Percentiles rank a stretch among this genome's conserved stretches.
Evolutionary conservation across 805 yeast species (phyloP).

Genomic region (Limtongia smithiae): DNA sequence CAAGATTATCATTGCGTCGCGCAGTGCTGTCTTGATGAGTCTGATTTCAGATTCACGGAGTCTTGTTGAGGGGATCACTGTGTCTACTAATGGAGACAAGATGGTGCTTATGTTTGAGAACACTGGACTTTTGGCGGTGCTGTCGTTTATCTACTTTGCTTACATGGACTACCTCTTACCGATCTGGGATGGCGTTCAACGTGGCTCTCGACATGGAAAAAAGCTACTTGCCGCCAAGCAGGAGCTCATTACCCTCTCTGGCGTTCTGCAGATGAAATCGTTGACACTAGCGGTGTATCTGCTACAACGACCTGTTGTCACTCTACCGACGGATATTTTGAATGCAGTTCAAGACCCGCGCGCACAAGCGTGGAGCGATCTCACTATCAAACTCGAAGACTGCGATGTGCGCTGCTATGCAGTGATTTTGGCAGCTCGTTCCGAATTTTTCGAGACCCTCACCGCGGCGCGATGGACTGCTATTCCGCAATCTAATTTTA

Average conservation of each 20-base stretch:
- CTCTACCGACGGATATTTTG: conserved; percentile 15
- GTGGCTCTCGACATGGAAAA: conserved; percentile 30
- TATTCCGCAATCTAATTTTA: conserved; percentile 2
- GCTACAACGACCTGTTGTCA: conserved; percentile 7
- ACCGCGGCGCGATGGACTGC: conserved; percentile 30
- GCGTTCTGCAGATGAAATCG: conserved; percentile 22
- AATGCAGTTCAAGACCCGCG: conserved; percentile 11
- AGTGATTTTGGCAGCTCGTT: conserved; percentile 49
- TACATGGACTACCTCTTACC: conserved; percentile 49
- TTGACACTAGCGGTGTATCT: conserved; percentile 26
- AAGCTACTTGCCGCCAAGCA: conserved; percentile 27
- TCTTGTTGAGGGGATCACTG: conserved; percentile 4
- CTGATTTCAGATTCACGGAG: conserved; percentile 15
- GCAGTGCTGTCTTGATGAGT: conserved; percentile 29
- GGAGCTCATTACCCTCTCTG: conserved; percentile 30
- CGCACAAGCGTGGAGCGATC: conserved; percentile 39
- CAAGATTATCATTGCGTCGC: conserved; percentile 18
- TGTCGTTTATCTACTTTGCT: conserved; percentile 46
- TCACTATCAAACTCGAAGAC: conserved; percentile 46
- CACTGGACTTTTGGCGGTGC: conserved; percentile 33
- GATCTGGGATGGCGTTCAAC: conserved; percentile 43
- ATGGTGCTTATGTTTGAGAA: conserved; percentile 8
- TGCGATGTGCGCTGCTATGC: conserved; percentile 46
- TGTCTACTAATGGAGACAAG: neutral
- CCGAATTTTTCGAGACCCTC: conserved; percentile 60